phyloP scores from a whole-genome alignment of 176 grass and related monocot genomes.

The Olyra latifolia region DNA sequence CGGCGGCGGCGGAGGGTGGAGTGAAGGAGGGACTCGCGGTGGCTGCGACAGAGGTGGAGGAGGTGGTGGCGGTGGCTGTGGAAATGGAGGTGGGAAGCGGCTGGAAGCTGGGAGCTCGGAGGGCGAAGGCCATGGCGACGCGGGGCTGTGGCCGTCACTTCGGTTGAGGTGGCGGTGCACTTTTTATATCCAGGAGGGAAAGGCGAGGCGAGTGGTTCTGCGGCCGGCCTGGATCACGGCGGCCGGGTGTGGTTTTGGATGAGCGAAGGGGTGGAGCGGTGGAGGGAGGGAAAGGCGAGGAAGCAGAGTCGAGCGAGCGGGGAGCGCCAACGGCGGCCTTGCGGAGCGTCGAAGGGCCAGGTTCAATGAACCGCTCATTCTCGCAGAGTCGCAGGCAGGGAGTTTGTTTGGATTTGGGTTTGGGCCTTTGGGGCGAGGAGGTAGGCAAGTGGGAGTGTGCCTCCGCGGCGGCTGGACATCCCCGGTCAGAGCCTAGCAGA shows the following conservation, averaged over 20 bases:
- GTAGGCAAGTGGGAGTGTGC: constrained; percentile 33
- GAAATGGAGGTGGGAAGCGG: constrained; percentile 37
- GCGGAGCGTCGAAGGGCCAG: constrained; percentile 48
- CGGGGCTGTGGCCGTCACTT: not conserved
- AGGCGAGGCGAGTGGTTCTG: no score
- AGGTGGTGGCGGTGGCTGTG: constrained; percentile 3
- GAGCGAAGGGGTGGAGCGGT: constrained; percentile 38
- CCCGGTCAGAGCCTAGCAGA: no score
- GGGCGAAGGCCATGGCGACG: constrained; percentile 35
- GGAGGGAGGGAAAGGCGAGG: no score
- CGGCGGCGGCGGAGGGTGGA: not conserved
- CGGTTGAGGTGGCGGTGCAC: not conserved
- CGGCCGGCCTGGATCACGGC: no score
- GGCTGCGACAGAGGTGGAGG: not conserved
- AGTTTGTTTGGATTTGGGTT: not conserved
- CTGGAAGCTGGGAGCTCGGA: constrained; percentile 34
- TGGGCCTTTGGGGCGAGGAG: not conserved
- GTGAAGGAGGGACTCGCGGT: constrained; percentile 10
- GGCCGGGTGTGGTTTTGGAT: constrained; percentile 33
- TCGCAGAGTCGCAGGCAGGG: not conserved
- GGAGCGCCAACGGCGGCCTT: constrained; percentile 19
- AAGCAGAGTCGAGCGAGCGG: not conserved
- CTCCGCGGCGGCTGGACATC: no score
- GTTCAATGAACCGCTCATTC: constrained; percentile 62
- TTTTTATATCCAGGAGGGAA: constrained; percentile 2